These are phyloP conservation scores for Kodamaea restingae DNA, from an alignment of 805 yeast species.

Conservation along the genomic window DNA sequence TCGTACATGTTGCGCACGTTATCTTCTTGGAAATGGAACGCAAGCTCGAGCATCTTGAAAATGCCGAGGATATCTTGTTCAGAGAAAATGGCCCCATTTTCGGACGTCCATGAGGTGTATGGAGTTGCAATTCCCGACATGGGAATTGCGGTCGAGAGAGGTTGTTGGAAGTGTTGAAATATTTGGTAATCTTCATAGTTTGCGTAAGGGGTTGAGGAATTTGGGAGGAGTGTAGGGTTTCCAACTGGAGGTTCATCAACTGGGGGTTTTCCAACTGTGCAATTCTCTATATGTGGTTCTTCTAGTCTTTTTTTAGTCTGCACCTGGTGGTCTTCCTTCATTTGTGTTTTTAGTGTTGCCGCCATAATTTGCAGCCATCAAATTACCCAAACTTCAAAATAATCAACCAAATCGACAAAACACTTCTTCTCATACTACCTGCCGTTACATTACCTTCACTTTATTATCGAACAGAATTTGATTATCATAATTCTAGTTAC, in stretches of 20 bases:
- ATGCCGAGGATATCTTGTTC: constrained; percentile 55
- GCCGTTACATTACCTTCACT: no score
- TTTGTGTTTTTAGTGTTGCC: background rate
- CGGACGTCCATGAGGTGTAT: constrained; percentile 14
- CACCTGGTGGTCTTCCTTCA: background rate
- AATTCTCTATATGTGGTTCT: no score
- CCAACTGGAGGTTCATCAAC: no score
- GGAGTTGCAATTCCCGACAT: background rate
- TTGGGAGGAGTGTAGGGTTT: no score
- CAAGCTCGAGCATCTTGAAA: constrained; percentile 52
- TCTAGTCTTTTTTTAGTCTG: no score
- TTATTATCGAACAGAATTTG: no score
- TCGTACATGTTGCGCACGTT: constrained; percentile 77
- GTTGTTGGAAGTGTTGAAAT: constrained; percentile 1
- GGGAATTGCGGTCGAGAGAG: constrained; percentile 4
- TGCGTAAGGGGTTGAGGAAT: background rate
- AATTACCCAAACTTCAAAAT: background rate
- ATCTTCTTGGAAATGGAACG: constrained; percentile 83
- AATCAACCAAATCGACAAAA: no score
- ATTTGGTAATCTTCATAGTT: constrained; percentile 3
- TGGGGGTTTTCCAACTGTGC: no score
- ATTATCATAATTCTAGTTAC: no score
- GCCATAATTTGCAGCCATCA: background rate
- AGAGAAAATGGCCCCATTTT: constrained; percentile 13
- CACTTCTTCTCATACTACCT: no score